These are phyloP conservation scores for Arctium lappa DNA, from an alignment of 129 eudicot genomes.

Conservation along the genomic window DNA sequence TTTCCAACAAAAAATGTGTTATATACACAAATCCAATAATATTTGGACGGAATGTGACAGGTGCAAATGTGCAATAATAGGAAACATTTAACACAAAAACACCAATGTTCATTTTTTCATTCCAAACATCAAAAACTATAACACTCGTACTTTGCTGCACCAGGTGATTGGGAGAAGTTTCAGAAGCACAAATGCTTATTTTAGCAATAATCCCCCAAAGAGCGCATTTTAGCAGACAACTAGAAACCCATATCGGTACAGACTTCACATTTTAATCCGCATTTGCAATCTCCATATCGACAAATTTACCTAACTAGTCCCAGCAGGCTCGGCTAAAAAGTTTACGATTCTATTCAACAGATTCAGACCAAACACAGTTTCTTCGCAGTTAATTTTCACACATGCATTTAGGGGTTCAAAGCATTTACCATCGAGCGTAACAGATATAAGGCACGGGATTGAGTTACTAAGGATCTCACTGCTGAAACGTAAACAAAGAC, in stretches of 20 bases:
- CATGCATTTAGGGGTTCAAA: slow-evolving; percentile 67
- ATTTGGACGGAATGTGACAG: neutral
- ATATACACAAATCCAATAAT: neutral
- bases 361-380: slow-evolving; percentile 95
- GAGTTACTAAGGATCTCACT: slow-evolving; percentile 80
- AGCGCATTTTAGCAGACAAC: neutral
- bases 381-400: slow-evolving; percentile 92
- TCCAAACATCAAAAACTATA: neutral
- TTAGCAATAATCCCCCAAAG: neutral
- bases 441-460: slow-evolving; percentile 64
- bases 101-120: neutral
- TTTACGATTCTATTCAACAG: slow-evolving; percentile 78
- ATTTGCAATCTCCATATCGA: neutral
- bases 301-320: slow-evolving; percentile 16
- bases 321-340: slow-evolving; percentile 60
- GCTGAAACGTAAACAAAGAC: slow-evolving; percentile 71
- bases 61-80: neutral
- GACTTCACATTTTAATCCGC: neutral
- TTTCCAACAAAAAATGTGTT: neutral
- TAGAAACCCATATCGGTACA: neutral
- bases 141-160: no score
- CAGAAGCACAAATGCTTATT: no score
- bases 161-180: no score
- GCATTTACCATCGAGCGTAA: slow-evolving; percentile 80
- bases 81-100: neutral